Percentiles rank a stretch among this genome's conserved stretches.
phyloP scores from a whole-genome alignment of 2,329 filamentous ascomycete genomes.

The Akanthomyces dipterigenus region DNA sequence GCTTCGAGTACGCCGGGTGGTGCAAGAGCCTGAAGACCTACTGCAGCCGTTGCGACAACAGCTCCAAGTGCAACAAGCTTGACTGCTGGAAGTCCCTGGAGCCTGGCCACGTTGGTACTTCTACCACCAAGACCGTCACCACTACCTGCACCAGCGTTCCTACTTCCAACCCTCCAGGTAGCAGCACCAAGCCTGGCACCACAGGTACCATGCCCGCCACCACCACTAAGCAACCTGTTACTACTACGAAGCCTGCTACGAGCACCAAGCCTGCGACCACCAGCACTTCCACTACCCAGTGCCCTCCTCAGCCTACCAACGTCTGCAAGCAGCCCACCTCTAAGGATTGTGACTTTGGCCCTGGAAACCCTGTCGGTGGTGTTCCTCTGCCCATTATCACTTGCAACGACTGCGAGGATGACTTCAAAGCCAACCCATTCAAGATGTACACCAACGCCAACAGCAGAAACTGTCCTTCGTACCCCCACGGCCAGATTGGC shows the following conservation, averaged over 20 bases:
- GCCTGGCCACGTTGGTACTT: constrained; percentile 28
- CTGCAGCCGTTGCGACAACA: constrained; percentile 33
- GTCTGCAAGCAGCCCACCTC: constrained; percentile 48
- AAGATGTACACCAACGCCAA: constrained; percentile 45
- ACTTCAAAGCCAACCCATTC: constrained; percentile 38
- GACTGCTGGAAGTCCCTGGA: constrained; percentile 36
- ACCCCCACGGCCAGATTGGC: constrained; percentile 28
- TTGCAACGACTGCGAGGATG: constrained; percentile 44
- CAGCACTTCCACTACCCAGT: constrained; percentile 23
- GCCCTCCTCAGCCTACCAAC: constrained; percentile 41
- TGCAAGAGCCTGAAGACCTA: constrained; percentile 39
- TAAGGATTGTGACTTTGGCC: constrained; percentile 59
- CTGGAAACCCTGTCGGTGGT: constrained; percentile 49
- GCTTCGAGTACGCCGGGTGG: constrained; percentile 45
- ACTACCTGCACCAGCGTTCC: constrained; percentile 23
- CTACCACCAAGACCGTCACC: constrained; percentile 29
- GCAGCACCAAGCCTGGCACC: constrained; percentile 19
- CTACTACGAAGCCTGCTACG: constrained; percentile 23
- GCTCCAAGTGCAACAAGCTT: constrained; percentile 33
- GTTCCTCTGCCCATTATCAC: constrained; percentile 46
- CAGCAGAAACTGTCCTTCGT: constrained; percentile 37
- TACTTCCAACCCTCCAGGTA: constrained; percentile 19
- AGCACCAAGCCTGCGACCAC: constrained; percentile 24
- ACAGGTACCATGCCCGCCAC: constrained; percentile 18
- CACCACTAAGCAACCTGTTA: constrained; percentile 3